phyloP scores from a whole-genome alignment of 192 early-diverging fungal genomes.

The Mortierella claussenii region DNA sequence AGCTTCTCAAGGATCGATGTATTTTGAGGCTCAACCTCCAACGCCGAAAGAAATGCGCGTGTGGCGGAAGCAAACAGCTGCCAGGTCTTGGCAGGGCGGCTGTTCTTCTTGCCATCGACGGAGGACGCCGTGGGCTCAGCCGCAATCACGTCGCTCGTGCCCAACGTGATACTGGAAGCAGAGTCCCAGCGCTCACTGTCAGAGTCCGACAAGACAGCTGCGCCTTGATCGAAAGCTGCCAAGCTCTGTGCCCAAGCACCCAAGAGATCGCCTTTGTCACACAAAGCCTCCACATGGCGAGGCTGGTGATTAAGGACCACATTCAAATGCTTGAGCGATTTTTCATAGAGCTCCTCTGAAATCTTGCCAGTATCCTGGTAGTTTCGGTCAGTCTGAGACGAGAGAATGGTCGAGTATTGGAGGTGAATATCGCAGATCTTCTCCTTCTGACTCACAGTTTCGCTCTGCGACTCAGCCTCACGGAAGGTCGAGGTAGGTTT shows the following conservation, averaged over 20 bases:
- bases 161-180: constrained; percentile 25
- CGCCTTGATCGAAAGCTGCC: constrained; percentile 36
- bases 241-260: constrained; percentile 58
- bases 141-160: constrained; percentile 32
- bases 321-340: constrained; percentile 55
- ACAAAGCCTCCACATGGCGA: constrained; percentile 63
- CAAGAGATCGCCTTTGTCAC: constrained; percentile 65
- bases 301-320: constrained; percentile 50
- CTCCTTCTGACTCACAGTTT: constrained; percentile 45
- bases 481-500: constrained; percentile 43
- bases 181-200: constrained; percentile 33
- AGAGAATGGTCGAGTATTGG: constrained; percentile 56
- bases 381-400: constrained; percentile 59
- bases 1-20: constrained; percentile 61
- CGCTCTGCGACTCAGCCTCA: constrained; percentile 34
- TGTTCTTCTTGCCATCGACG: constrained; percentile 13
- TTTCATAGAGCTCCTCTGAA: constrained; percentile 48
- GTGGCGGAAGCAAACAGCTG: constrained; percentile 57
- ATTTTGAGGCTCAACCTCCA: constrained; percentile 61
- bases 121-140: constrained; percentile 13
- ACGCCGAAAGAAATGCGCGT: constrained; percentile 54
- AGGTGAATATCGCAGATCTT: constrained; percentile 57
- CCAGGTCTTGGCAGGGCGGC: constrained; percentile 47
- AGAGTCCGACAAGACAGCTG: constrained; percentile 8
- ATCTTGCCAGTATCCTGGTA: constrained; percentile 53